Conservation (phyloP, 1,284 basidiomycete species). For the Cryptococcus wingfieldii region DNA sequence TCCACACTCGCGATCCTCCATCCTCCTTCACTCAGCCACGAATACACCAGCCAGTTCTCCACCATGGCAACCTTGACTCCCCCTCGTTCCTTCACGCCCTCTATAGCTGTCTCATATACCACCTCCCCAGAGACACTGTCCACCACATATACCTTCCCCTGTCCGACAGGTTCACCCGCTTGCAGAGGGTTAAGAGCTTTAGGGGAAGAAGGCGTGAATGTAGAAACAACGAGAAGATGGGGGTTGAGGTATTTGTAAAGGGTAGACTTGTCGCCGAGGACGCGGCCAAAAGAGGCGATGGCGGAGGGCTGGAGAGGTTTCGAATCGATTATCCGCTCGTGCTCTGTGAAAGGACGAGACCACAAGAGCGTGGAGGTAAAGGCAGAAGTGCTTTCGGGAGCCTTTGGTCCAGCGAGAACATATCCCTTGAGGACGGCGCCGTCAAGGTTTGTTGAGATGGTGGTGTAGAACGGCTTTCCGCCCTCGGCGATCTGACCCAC, state of each 20-base stretch:
- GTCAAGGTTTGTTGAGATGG: slow-evolving; percentile 14
- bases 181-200: background rate
- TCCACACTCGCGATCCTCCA: slow-evolving; percentile 74
- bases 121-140: slow-evolving; percentile 74
- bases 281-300: slow-evolving; percentile 74
- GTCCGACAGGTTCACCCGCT: slow-evolving; percentile 1
- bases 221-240: slow-evolving; percentile 66
- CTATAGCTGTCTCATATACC: slow-evolving; percentile 58
- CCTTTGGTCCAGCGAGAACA: no score
- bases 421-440: slow-evolving; percentile 18
- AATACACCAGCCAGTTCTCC: slow-evolving; percentile 93
- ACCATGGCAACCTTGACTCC: slow-evolving; percentile 62
- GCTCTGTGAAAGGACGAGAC: slow-evolving; percentile 59
- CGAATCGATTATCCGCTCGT: slow-evolving; percentile 52
- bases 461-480: slow-evolving; percentile 31
- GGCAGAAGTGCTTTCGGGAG: background rate
- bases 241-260: slow-evolving; percentile 94
- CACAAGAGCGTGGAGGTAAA: slow-evolving; percentile 48
- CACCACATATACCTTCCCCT: slow-evolving; percentile 65
- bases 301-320: slow-evolving; percentile 48
- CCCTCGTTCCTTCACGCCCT: slow-evolving; percentile 41
- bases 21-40: slow-evolving; percentile 57
- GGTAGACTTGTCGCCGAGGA: slow-evolving; percentile 79
- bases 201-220: slow-evolving; percentile 47
- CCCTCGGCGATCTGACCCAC: slow-evolving; percentile 19